Percentiles rank a stretch among this genome's conserved stretches.
phyloP scores from a whole-genome alignment of 768 basidiomycete genomes.

The Xanthoconium purpureum region DNA sequence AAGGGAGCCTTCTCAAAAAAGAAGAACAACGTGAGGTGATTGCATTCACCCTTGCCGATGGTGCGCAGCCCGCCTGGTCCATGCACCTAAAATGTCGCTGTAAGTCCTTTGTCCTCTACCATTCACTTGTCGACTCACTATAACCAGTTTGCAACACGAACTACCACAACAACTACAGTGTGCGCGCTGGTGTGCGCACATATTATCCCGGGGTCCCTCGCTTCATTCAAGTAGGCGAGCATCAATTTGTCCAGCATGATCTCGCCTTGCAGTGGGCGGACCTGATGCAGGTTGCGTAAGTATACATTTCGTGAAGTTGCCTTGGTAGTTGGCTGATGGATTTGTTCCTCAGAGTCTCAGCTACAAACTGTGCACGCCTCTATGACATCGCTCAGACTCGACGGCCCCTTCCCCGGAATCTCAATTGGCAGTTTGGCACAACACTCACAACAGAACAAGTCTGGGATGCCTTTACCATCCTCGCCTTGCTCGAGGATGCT shows the following conservation, averaged over 20 bases:
- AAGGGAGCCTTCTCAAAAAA: not conserved
- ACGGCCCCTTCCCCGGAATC: not conserved
- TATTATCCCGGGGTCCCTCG: not conserved
- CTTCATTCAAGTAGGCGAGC: not conserved
- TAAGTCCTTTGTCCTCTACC: not conserved
- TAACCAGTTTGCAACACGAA: not conserved
- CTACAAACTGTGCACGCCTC: not conserved
- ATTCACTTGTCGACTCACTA: no score
- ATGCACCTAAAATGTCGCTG: not conserved
- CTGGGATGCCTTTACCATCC: not conserved
- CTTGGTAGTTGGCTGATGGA: no score
- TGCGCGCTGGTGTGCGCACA: not conserved
- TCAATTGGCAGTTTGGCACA: not conserved
- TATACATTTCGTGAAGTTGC: no score
- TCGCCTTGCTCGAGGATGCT: not conserved
- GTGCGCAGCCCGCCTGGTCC: not conserved
- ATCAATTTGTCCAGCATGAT: not conserved
- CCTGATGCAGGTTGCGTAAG: not conserved
- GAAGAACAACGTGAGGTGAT: not conserved
- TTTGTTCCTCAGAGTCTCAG: not conserved
- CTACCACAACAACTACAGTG: not conserved
- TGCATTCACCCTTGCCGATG: not conserved
- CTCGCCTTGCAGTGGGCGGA: not conserved
- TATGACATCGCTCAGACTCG: not conserved
- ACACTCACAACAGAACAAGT: not conserved